Evolutionary conservation across 1,284 basidiomycete genomes (phyloP).

Genomic region (Ustilago nuda): DNA sequence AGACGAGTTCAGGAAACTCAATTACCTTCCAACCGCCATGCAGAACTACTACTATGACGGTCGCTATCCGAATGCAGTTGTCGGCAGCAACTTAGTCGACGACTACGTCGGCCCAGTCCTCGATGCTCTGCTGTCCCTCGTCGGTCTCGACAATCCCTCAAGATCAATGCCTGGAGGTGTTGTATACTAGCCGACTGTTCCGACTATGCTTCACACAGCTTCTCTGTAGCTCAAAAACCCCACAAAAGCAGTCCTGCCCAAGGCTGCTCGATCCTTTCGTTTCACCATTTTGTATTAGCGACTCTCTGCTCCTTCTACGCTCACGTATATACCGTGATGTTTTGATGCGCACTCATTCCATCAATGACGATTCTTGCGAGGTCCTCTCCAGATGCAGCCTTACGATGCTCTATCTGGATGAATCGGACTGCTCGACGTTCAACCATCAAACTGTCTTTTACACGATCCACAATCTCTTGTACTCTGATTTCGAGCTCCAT

Average conservation of each 20-base stretch:
- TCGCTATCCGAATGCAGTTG: slow-evolving; percentile 42
- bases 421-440: slow-evolving; percentile 10
- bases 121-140: slow-evolving; percentile 19
- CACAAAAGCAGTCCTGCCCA: not conserved
- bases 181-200: slow-evolving; percentile 22
- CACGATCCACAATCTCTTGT: slow-evolving; percentile 12
- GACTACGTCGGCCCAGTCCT: slow-evolving; percentile 33
- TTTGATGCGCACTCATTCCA: slow-evolving; percentile 5
- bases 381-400: slow-evolving; percentile 6
- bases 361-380: slow-evolving; percentile 7
- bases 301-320: slow-evolving; percentile 4
- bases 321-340: slow-evolving; percentile 33
- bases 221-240: not conserved
- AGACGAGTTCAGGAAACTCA: slow-evolving; percentile 43
- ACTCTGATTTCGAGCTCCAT: not conserved
- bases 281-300: slow-evolving; percentile 20
- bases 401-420: slow-evolving; percentile 13
- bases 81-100: slow-evolving; percentile 40
- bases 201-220: not conserved
- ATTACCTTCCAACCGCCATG: slow-evolving; percentile 22
- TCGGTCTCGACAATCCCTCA: slow-evolving; percentile 17
- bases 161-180: slow-evolving; percentile 14
- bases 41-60: slow-evolving; percentile 40
- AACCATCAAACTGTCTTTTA: slow-evolving; percentile 18
- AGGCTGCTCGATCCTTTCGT: slow-evolving; percentile 2